Evolutionary conservation across 1,284 basidiomycete genomes (phyloP).

Genomic region (Singerocomus inundabilis): DNA sequence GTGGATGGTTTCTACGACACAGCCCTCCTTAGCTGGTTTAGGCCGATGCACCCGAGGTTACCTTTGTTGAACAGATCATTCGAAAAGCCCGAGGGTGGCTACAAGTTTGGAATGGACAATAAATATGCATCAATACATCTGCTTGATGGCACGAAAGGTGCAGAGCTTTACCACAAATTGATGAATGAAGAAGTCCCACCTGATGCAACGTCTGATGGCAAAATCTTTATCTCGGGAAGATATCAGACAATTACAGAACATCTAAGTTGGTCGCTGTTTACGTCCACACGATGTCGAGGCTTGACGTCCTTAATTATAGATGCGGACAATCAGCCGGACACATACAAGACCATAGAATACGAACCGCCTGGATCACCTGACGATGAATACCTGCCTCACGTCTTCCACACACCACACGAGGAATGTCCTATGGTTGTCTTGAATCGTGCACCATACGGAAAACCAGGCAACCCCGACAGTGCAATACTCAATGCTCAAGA

Average conservation of each 20-base stretch:
- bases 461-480: conserved; percentile 29
- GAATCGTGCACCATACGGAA: conserved; percentile 67
- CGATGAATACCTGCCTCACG: conserved; percentile 40
- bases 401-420: conserved; percentile 55
- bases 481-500: conserved; percentile 68
- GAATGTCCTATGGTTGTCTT: conserved; percentile 76
- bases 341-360: conserved; percentile 31
- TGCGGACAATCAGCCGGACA: conserved; percentile 37
- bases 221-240: conserved; percentile 29
- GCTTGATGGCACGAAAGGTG: conserved; percentile 31
- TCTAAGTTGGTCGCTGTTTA: conserved; percentile 25
- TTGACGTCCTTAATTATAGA: conserved; percentile 27
- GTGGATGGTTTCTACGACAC: conserved; percentile 75
- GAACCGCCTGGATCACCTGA: conserved; percentile 26
- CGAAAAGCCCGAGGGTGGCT: conserved; percentile 29
- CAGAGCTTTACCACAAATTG: conserved; percentile 26
- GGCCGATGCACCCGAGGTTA: conserved; percentile 55
- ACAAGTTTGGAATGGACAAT: conserved; percentile 52
- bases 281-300: neutral
- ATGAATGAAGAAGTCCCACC: conserved; percentile 15
- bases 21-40: conserved; percentile 66
- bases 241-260: conserved; percentile 39
- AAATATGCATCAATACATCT: conserved; percentile 36
- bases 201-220: conserved; percentile 8
- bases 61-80: conserved; percentile 42